phyloP scores from a whole-genome alignment of 352 stramenopile genomes.

The Thraustotheca clavata region DNA sequence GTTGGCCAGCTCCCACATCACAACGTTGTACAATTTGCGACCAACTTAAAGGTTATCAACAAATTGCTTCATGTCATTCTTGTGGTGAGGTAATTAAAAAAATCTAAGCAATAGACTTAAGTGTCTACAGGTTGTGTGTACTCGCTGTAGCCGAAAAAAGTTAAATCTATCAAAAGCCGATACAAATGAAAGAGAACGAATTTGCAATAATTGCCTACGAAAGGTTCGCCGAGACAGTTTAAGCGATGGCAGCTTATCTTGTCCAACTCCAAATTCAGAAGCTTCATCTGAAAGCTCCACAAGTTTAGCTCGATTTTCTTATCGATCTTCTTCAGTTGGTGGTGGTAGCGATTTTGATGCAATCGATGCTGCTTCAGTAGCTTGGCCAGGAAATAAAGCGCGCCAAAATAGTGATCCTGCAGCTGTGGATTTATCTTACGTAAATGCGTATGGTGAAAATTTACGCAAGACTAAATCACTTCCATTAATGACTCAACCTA shows the following conservation, averaged over 20 bases:
- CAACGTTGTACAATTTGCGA: too few relatives aligned
- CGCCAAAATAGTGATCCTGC: neutral
- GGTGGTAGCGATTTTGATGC: neutral
- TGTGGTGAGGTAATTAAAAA: neutral
- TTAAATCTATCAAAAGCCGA: neutral
- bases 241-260: too few relatives aligned
- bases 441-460: neutral
- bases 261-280: neutral
- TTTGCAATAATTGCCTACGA: neutral
- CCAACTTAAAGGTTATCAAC: too few relatives aligned
- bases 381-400: neutral
- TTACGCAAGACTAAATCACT: conserved; percentile 4
- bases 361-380: neutral
- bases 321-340: neutral
- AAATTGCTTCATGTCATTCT: neutral
- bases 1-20: too few relatives aligned
- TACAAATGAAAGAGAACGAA: neutral
- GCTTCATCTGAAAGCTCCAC: neutral
- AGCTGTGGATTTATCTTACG: neutral
- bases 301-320: neutral
- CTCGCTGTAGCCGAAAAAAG: neutral
- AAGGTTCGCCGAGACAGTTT: neutral
- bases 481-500: neutral
- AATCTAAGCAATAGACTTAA: neutral
- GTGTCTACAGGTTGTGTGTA: neutral